Base-by-base conservation (phyloP, 225 moss, liverwort and hornwort species). In the Neckera pumila region DNA sequence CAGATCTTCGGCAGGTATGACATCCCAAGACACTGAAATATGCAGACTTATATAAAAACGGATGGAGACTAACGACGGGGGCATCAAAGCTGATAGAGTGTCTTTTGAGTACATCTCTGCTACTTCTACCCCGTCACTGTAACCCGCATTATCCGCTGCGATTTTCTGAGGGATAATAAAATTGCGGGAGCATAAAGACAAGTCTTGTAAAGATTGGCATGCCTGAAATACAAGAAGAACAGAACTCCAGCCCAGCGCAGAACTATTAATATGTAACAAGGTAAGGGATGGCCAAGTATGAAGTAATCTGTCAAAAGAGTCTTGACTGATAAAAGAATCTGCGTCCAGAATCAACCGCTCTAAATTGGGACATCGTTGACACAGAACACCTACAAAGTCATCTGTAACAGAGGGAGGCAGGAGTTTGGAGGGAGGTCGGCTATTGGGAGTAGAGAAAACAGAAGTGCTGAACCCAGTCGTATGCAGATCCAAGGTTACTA, bases 131-230 rank as follows among this genome's bases (percentile, higher is more conserved):
- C 90, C 91, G 58, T 91, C 89, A 42, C 90, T 83, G 83, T 90
- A 91, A 56, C 91, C 91, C 83, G 88, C 88, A 60, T 86, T 82
- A 81, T 90, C 88, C 30, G 92, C 91, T 84, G 62, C 86, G 49
- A 82, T 86, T 85, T 92, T 89, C 85, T 84, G 74, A 76, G 91
- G 84, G 65, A 91, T 76, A 14, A 74, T 72, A 34, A 89, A 89
- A 61, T 92, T 89, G 33, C 92, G 79, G 86, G 98, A 98, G 69
- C 92, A 91, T n/a, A 98, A 86, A n/a, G 98, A 98, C 76, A 98
- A 91, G 81, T 98, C 95, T 89, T 91, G 86, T 88, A 98, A 90
- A 75, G 90, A 92, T 82, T 80, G 90, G 86, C 98, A 96, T 67
- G 88, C 88, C 53, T 89, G 90, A 63, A 98, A 96, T 42, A 96